Evolutionary conservation across 1,139 yeast species (phyloP).

Genomic region (Scheffersomyces illinoinensis): DNA sequence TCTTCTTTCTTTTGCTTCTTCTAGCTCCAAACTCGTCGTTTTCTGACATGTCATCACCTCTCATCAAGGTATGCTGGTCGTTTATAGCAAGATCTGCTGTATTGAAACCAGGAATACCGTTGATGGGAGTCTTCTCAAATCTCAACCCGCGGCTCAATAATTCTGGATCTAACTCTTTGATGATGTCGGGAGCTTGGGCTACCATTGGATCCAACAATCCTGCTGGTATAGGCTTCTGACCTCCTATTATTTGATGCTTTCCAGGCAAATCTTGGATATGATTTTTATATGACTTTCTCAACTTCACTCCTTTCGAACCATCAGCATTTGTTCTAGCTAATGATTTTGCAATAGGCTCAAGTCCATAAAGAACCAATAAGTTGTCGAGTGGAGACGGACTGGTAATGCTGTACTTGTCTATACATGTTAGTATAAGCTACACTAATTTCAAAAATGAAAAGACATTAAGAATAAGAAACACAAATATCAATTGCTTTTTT

Average conservation of each 20-base stretch:
- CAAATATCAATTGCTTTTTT: too few relatives aligned
- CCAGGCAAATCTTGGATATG: conserved; percentile 89
- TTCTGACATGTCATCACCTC: conserved; percentile 45
- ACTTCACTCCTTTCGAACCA: conserved; percentile 87
- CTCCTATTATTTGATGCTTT: conserved; percentile 61
- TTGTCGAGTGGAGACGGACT: conserved; percentile 75
- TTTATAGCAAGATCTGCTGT: conserved; percentile 66
- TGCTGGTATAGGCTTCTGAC: conserved; percentile 53
- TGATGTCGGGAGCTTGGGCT: conserved; percentile 39
- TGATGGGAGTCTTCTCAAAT: conserved; percentile 67
- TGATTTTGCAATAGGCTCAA: conserved; percentile 68
- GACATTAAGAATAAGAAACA: neutral
- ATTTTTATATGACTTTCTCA: conserved; percentile 90
- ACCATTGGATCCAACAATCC: conserved; percentile 51
- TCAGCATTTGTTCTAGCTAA: conserved; percentile 87
- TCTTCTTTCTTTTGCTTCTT: conserved; percentile 36
- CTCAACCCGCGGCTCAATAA: conserved; percentile 53
- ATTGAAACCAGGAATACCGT: conserved; percentile 82
- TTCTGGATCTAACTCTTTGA: conserved; percentile 51
- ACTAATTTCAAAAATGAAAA: too few relatives aligned
- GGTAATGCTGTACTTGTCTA: conserved; percentile 42
- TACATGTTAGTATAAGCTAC: conserved; percentile 11
- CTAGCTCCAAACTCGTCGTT: conserved; percentile 35
- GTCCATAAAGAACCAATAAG: conserved; percentile 65
- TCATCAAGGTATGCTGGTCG: conserved; percentile 46